Conservation (phyloP, 2,329 filamentous ascomycete species). For the Xylariaceae sp. region DNA sequence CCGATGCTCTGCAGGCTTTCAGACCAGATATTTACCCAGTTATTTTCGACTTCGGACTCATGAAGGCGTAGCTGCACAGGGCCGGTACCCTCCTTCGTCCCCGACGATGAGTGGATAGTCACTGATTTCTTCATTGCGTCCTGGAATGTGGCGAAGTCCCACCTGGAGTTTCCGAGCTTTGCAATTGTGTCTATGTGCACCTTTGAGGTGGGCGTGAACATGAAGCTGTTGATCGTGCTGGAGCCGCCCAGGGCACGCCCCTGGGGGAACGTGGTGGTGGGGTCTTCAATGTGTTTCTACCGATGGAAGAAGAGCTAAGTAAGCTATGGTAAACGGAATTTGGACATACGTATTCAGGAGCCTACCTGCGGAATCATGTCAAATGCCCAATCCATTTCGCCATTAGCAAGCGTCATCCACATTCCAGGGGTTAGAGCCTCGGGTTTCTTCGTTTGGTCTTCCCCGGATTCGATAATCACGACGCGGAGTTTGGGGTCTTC, state of each 20-base stretch:
- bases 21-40: slow-evolving; percentile 18
- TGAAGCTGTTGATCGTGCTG: slow-evolving; percentile 27
- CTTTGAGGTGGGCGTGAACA: slow-evolving; percentile 22
- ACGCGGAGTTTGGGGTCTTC: slow-evolving; percentile 8
- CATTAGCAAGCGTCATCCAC: slow-evolving; percentile 4
- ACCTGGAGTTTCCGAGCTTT: slow-evolving; percentile 26
- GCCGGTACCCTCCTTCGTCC: slow-evolving; percentile 17
- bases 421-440: slow-evolving; percentile 9
- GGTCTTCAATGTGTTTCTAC: background rate
- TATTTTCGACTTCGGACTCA: slow-evolving; percentile 9
- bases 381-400: slow-evolving; percentile 12
- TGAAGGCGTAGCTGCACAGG: too few species aligned
- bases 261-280: slow-evolving; percentile 18
- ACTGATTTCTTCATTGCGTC: slow-evolving; percentile 5
- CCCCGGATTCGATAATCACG: slow-evolving; percentile 15
- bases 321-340: background rate
- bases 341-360: too few species aligned
- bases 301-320: background rate
- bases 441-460: slow-evolving; percentile 11
- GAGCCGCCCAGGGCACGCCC: slow-evolving; percentile 25
- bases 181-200: slow-evolving; percentile 26
- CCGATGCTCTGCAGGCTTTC: slow-evolving; percentile 21
- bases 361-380: slow-evolving; percentile 15
- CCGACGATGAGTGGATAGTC: slow-evolving; percentile 2
- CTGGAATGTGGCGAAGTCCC: slow-evolving; percentile 18